A percentile compares a stretch with the other conserved stretches of the same genome.
Conservation (phyloP, 176 grass and related monocot genomes). For the Triticum turgidum region DNA sequence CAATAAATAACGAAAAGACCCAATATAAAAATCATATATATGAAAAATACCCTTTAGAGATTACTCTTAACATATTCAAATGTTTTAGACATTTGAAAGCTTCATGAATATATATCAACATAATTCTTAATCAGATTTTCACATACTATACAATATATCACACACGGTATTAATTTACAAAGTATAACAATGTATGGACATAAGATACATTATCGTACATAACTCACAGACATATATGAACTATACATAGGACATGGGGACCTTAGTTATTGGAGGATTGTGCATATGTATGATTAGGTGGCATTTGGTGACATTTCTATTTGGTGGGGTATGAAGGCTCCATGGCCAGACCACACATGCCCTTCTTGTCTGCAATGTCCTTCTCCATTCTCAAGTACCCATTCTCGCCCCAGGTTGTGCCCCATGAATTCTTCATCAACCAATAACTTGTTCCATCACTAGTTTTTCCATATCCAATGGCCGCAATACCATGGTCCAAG, state of each 20-base stretch:
- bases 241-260: neutral
- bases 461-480: constrained; percentile 32
- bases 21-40: no score
- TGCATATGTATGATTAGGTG: neutral
- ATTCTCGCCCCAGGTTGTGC: neutral
- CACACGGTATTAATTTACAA: neutral
- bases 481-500: constrained; percentile 36
- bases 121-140: no score
- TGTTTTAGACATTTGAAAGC: no score
- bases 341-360: constrained; percentile 36
- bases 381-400: constrained; percentile 14
- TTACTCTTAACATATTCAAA: no score
- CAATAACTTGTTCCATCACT: constrained; percentile 37
- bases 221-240: neutral
- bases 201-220: neutral
- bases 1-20: no score
- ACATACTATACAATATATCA: neutral
- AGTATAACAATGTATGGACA: neutral
- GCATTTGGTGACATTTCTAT: neutral
- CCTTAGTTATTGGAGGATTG: neutral
- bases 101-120: no score
- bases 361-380: constrained; percentile 20
- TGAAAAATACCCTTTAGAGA: no score
- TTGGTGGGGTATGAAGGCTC: constrained; percentile 16
- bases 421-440: constrained; percentile 27